Conservation (phyloP, 2,329 filamentous ascomycete genomes). For the Fusarium lyarnte region DNA sequence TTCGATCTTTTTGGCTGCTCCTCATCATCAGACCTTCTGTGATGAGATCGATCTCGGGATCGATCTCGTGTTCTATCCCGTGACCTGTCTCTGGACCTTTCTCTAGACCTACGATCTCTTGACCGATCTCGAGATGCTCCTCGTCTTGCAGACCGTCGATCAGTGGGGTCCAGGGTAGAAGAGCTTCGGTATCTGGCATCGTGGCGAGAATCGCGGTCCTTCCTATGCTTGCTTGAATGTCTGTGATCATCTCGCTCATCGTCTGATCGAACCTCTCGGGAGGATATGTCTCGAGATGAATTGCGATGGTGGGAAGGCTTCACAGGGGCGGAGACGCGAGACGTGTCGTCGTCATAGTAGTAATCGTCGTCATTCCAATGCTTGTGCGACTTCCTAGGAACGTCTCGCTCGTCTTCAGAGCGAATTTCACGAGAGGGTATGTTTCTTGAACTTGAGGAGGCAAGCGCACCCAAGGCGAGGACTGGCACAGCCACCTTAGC, state of each 20-base stretch:
- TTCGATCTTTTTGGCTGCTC: slow-evolving; percentile 51
- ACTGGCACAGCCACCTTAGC: slow-evolving; percentile 30
- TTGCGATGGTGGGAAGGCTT: slow-evolving; percentile 26
- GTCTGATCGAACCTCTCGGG: slow-evolving; percentile 35
- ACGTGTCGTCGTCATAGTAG: slow-evolving; percentile 30
- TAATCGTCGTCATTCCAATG: slow-evolving; percentile 23
- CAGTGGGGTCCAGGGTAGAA: slow-evolving; percentile 15
- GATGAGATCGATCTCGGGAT: slow-evolving; percentile 27
- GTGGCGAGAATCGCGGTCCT: slow-evolving; percentile 25
- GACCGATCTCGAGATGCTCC: slow-evolving; percentile 27
- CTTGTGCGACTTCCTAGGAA: slow-evolving; percentile 15
- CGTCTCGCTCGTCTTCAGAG: slow-evolving; percentile 23
- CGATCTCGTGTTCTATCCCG: slow-evolving; percentile 16
- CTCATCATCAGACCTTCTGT: slow-evolving; percentile 44
- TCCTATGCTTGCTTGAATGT: slow-evolving; percentile 30
- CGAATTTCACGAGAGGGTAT: slow-evolving; percentile 25
- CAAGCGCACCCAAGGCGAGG: slow-evolving; percentile 33
- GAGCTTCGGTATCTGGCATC: slow-evolving; percentile 23
- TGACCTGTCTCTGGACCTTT: slow-evolving; percentile 5
- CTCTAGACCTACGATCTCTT: slow-evolving; percentile 3
- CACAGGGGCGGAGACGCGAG: slow-evolving; percentile 22
- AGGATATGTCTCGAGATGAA: slow-evolving; percentile 27
- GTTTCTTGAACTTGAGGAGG: slow-evolving; percentile 24
- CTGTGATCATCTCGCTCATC: slow-evolving; percentile 28
- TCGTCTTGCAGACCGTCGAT: slow-evolving; percentile 27